Evolutionary conservation across 345 rosid species (phyloP).

Genomic region (Populus davidiana): DNA sequence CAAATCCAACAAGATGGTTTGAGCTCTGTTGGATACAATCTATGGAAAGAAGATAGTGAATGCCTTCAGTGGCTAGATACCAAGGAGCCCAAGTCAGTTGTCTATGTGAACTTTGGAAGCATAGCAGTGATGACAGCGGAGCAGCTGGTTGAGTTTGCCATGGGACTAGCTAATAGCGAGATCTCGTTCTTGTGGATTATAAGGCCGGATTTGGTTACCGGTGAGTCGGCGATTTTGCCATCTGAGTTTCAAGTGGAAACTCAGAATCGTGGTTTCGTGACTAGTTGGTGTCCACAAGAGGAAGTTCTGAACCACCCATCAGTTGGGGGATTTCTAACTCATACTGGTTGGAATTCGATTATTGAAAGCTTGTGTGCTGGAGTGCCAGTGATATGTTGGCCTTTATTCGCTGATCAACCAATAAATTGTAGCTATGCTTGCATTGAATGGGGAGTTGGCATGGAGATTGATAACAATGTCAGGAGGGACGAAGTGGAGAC

Average conservation of each 20-base stretch:
- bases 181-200: constrained; percentile 1
- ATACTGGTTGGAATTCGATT: neutral
- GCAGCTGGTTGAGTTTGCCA: neutral
- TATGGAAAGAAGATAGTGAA: neutral
- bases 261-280: neutral
- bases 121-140: neutral
- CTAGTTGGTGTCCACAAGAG: constrained; percentile 7
- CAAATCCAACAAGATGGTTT: neutral
- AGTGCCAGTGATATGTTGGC: neutral
- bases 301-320: neutral
- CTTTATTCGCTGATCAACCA: neutral
- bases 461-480: constrained; percentile 1
- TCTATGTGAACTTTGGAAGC: neutral
- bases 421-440: constrained; percentile 2
- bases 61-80: too few species aligned
- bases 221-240: neutral
- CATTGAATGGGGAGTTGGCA: constrained; percentile 6
- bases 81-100: neutral
- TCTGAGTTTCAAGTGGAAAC: neutral
- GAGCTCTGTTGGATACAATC: constrained; percentile 2
- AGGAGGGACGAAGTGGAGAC: neutral
- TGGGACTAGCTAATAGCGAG: neutral
- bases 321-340: neutral
- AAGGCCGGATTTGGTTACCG: neutral
- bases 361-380: neutral